Conservation (phyloP, 495 filamentous ascomycete genomes). For the Aspergillus avenaceus region DNA sequence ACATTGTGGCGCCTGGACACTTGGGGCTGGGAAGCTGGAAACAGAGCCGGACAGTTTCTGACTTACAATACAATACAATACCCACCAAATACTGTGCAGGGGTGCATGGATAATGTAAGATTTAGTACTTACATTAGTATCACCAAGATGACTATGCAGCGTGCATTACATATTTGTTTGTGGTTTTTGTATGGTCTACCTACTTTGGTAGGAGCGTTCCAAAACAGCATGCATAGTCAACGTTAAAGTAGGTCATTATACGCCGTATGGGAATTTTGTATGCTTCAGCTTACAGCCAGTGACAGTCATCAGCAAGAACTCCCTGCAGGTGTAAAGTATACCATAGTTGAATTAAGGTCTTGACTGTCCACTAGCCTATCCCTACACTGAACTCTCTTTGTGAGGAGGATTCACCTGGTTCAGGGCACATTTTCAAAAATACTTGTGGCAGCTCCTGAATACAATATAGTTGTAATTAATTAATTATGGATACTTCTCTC, state of each 20-base stretch:
- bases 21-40: neutral
- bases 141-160: neutral
- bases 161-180: neutral
- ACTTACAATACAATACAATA: neutral
- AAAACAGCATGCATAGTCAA: no score
- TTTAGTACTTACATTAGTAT: neutral
- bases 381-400: neutral
- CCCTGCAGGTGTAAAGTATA: neutral
- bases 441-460: neutral
- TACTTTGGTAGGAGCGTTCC: no score
- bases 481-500: no score
- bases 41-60: neutral
- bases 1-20: neutral
- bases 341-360: constrained; percentile 4
- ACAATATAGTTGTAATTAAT: no score
- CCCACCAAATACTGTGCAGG: neutral
- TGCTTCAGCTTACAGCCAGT: no score
- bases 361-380: constrained; percentile 1
- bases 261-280: no score
- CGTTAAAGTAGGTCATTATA: no score
- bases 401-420: neutral
- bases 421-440: neutral
- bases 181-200: neutral
- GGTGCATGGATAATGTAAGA: neutral
- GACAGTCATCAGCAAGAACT: no score